phyloP scores from a whole-genome alignment of 179 eudicot species.

The Beta corolliflora region DNA sequence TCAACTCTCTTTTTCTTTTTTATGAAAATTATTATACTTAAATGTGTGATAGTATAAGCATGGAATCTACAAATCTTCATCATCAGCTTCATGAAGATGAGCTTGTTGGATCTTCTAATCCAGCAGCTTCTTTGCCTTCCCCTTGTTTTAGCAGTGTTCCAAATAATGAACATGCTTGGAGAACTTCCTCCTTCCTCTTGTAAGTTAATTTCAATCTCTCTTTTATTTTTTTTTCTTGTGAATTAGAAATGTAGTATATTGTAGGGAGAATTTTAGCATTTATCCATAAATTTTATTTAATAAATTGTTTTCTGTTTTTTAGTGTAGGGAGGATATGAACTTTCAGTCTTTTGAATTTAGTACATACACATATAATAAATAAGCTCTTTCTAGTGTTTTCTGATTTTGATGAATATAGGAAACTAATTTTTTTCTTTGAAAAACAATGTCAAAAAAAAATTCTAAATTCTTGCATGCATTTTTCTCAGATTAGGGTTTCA shows the following conservation, averaged over 20 bases:
- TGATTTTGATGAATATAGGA: too few relatives aligned
- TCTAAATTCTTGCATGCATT: slow-evolving; percentile 9
- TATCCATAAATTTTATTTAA: background rate
- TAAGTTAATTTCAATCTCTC: slow-evolving; percentile 40
- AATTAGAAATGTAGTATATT: background rate
- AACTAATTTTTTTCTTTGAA: too few relatives aligned
- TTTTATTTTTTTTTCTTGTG: background rate
- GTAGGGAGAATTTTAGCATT: background rate
- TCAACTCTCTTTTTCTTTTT: slow-evolving; percentile 40
- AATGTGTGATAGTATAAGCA: slow-evolving; percentile 24
- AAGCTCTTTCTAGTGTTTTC: background rate
- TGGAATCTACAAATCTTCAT: slow-evolving; percentile 71
- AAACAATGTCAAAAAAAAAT: too few relatives aligned
- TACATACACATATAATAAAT: background rate
- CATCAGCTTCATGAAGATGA: slow-evolving; percentile 44
- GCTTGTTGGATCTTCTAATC: slow-evolving; percentile 30
- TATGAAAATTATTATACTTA: background rate
- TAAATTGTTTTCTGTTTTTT: background rate
- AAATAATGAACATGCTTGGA: slow-evolving; percentile 43
- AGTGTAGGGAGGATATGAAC: background rate
- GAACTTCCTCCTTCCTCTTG: slow-evolving; percentile 50
- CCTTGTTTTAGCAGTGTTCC: slow-evolving; percentile 37
- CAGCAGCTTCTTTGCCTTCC: slow-evolving; percentile 28
- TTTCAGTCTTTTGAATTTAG: background rate
- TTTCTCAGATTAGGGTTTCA: slow-evolving; percentile 25